phyloP scores from a whole-genome alignment of 2,329 filamentous ascomycete genomes.

The Phialophora verrucosa region DNA sequence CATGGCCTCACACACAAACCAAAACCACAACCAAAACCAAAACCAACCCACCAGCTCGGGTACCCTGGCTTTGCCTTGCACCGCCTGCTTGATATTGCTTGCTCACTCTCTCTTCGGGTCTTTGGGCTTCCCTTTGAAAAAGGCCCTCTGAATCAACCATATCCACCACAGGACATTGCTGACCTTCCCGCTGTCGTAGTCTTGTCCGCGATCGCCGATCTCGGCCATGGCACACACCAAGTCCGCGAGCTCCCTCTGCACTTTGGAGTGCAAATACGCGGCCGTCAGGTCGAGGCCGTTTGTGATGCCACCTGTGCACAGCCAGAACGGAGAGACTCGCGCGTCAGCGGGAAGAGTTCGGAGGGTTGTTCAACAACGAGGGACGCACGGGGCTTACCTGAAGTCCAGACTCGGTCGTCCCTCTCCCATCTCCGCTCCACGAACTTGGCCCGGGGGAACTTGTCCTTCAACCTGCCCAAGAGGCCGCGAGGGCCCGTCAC shows the following conservation, averaged over 20 bases:
- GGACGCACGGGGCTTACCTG: slow-evolving; percentile 28
- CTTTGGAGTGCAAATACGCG: slow-evolving; percentile 41
- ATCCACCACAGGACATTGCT: slow-evolving; percentile 26
- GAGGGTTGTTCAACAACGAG: no score
- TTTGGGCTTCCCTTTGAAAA: background rate
- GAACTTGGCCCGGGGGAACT: slow-evolving; percentile 32
- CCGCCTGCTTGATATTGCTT: background rate
- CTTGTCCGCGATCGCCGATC: slow-evolving; percentile 39
- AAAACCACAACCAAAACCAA: background rate
- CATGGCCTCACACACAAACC: background rate
- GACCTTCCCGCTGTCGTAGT: slow-evolving; percentile 40
- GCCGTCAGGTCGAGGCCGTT: slow-evolving; percentile 45
- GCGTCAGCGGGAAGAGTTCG: background rate
- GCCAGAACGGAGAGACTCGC: background rate
- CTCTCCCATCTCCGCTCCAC: slow-evolving; percentile 40
- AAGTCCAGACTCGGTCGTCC: slow-evolving; percentile 45
- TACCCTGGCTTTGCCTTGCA: background rate
- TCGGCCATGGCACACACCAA: slow-evolving; percentile 46
- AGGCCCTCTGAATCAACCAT: slow-evolving; percentile 22
- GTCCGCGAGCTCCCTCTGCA: slow-evolving; percentile 43
- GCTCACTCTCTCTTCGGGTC: background rate
- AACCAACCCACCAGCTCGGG: no score
- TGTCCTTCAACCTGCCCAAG: slow-evolving; percentile 30
- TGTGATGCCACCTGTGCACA: slow-evolving; percentile 34
- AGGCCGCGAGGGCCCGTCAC: slow-evolving; percentile 35